phyloP scores from a whole-genome alignment of 108 stramenopile genomes.

The Cyclotella cryptica region DNA sequence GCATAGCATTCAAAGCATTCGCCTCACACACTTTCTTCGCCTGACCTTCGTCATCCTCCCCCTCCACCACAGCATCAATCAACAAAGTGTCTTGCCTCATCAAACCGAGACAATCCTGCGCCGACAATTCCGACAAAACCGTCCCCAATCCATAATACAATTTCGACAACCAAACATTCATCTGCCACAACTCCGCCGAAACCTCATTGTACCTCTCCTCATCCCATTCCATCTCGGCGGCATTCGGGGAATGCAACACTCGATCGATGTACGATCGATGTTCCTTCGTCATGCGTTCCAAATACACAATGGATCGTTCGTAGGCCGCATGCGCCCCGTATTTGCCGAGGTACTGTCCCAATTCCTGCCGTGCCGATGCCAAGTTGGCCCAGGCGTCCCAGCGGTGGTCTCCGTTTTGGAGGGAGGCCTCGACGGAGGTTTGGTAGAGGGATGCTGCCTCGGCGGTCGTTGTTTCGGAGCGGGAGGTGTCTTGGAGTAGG shows the following conservation, averaged over 20 bases:
- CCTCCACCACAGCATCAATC: conserved; percentile 54
- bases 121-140: conserved; percentile 43
- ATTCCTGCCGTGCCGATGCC: conserved; percentile 48
- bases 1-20: conserved; percentile 71
- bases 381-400: conserved; percentile 63
- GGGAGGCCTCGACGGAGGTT: conserved; percentile 32
- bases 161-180: conserved; percentile 50
- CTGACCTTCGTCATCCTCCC: conserved; percentile 25
- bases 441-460: conserved; percentile 48
- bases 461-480: conserved; percentile 30
- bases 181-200: conserved; percentile 14
- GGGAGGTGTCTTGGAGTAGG: conserved; percentile 48
- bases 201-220: conserved; percentile 12
- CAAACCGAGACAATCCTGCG: conserved; percentile 50
- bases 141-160: conserved; percentile 69
- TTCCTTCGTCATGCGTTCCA: conserved; percentile 37
- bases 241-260: conserved; percentile 4
- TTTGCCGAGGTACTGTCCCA: conserved; percentile 30
- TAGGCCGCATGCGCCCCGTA: conserved; percentile 37
- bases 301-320: conserved; percentile 43
- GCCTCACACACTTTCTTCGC: conserved; percentile 52
- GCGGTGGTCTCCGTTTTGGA: conserved; percentile 24
- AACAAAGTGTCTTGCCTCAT: conserved; percentile 64
- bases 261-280: conserved; percentile 34
- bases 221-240: conserved; percentile 19